Evolutionary conservation across 2,329 filamentous ascomycete species (phyloP), one percentile per base, ranked within the genome.

Genomic region (Arthrobotrys musiformis): DNA sequence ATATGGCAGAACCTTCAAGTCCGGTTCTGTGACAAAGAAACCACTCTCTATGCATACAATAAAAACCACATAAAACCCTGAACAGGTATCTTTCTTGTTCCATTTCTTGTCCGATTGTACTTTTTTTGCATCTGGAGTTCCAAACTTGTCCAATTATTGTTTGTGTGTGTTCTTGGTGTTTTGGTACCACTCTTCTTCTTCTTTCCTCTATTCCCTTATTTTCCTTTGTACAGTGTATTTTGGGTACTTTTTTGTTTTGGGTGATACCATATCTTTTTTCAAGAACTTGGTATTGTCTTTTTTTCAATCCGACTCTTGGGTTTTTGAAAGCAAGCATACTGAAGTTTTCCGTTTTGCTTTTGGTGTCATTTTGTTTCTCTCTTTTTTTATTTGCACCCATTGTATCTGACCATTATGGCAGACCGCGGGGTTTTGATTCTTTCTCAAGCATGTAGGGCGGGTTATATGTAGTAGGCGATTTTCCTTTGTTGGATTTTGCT

Each of bases 81-180:
- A 24, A 3, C 22, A 37, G 54, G 33, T 58, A 58, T 40, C 17
- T 58, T 13, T 19, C 17, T 22, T 35, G 35, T 28, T 35, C 17
- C 22, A 22, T 52, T 30, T 15, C 30, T 19, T 54, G 46, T 66
- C 22, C 62, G 40, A 42, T 42, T 42, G 28, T 33, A 63, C 33
- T 63, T 22, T 24, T 64, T 24, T 64, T 58, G 33, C 54, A 19
- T 37, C 26, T 58, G 54, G 54, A 58, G 54, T 64, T 66, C 33
- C 15, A 1, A 26, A 19, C 33, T n/a, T 50, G 46, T 52, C 8
- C 19, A 6, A 40, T n/a, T 66, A 5, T 64, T 64, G 26, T 37
- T 40, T 58, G 33, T 50, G 56, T 69, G n/a, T n/a, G n/a, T 2
- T 42, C n/a, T 42, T 58, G 50, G 22, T 70, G 37, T 62, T 70